These are phyloP conservation scores for Terfezia boudieri DNA, from an alignment of 495 filamentous ascomycete species.

Conservation along the genomic window DNA sequence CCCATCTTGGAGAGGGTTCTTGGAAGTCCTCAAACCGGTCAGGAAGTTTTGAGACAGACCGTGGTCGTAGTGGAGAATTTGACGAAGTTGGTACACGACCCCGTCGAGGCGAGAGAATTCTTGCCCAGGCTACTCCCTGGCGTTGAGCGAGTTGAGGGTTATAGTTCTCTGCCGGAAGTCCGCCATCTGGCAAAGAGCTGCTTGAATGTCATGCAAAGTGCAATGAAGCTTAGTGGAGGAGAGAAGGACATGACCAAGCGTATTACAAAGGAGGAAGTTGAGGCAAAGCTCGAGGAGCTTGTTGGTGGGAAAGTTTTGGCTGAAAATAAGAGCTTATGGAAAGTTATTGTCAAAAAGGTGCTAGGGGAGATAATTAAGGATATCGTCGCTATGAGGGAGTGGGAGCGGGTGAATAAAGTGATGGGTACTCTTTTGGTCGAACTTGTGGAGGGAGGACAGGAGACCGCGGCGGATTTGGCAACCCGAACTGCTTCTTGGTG, in stretches of 20 bases:
- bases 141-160: slow-evolving; percentile 66
- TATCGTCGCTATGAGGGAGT: slow-evolving; percentile 63
- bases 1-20: slow-evolving; percentile 83
- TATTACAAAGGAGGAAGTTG: slow-evolving; percentile 54
- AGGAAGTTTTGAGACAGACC: slow-evolving; percentile 88
- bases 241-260: slow-evolving; percentile 38
- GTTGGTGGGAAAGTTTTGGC: background rate
- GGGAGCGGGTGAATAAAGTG: slow-evolving; percentile 42
- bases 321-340: slow-evolving; percentile 10
- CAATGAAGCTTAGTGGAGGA: slow-evolving; percentile 48
- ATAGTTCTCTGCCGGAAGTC: slow-evolving; percentile 85
- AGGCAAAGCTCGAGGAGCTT: slow-evolving; percentile 46
- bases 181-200: slow-evolving; percentile 71
- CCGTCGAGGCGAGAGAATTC: slow-evolving; percentile 86
- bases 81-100: slow-evolving; percentile 96
- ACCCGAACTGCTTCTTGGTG: slow-evolving; percentile 13
- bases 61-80: slow-evolving; percentile 97
- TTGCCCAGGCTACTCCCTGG: slow-evolving; percentile 87
- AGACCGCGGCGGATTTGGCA: slow-evolving; percentile 8
- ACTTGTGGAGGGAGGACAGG: slow-evolving; percentile 52
- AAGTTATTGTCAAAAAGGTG: slow-evolving; percentile 42
- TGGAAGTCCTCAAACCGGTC: slow-evolving; percentile 69
- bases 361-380: slow-evolving; percentile 72
- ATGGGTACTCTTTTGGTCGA: slow-evolving; percentile 53
- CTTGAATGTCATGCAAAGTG: slow-evolving; percentile 72